These are phyloP conservation scores for Globisporangium radiosum DNA, from an alignment of 352 stramenopile species.

Conservation along the genomic window DNA sequence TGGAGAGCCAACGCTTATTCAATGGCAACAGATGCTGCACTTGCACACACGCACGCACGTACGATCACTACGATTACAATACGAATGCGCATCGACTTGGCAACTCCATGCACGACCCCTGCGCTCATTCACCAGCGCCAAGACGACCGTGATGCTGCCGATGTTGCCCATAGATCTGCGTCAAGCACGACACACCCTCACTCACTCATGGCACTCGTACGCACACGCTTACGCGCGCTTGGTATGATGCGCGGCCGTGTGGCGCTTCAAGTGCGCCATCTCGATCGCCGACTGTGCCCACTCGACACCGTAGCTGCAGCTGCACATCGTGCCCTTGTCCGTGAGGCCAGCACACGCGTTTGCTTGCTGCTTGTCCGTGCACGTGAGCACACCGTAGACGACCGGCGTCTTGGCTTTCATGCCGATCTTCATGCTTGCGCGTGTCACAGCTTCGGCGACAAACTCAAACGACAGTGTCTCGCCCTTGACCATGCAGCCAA, in stretches of 20 bases:
- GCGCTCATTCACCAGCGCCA: too few relatives aligned
- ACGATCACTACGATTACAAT: too few relatives aligned
- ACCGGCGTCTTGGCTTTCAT: conserved; percentile 20
- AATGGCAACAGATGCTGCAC: too few relatives aligned
- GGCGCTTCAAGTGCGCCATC: conserved; percentile 73
- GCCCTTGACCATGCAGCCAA: conserved; percentile 18
- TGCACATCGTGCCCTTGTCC: conserved; percentile 4
- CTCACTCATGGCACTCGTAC: conserved; percentile 9
- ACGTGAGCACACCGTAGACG: conserved; percentile 18
- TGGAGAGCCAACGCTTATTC: too few relatives aligned
- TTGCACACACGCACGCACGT: too few relatives aligned
- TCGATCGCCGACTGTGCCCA: conserved; percentile 90
- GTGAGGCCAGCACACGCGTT: conserved; percentile 10
- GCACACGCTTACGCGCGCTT: neutral
- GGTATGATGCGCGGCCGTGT: neutral
- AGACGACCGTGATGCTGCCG: too few relatives aligned
- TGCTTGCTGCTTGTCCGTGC: conserved; percentile 10
- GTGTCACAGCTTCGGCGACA: conserved; percentile 17
- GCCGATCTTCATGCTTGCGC: conserved; percentile 19
- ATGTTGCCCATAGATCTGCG: too few relatives aligned
- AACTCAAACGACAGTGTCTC: conserved; percentile 17
- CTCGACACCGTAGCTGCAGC: conserved; percentile 82
- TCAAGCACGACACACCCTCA: too few relatives aligned
- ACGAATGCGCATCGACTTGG: too few relatives aligned
- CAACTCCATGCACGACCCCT: too few relatives aligned